Evolutionary conservation across 495 filamentous ascomycete species (phyloP).

Genomic region (Rostrohypoxylon terebratum): DNA sequence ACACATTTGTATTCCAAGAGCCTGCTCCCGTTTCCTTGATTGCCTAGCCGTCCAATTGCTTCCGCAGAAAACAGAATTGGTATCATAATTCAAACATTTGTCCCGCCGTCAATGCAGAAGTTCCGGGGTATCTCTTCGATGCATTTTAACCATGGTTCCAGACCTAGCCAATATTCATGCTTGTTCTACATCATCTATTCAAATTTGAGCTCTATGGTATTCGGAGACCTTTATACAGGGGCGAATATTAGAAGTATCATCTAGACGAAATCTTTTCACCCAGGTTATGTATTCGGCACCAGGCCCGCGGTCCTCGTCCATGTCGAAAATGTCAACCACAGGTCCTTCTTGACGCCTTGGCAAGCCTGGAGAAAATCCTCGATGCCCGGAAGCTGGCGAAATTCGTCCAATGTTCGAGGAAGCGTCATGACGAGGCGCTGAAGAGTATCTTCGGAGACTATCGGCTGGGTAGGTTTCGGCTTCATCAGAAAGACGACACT

Average conservation of each 20-base stretch:
- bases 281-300: not conserved
- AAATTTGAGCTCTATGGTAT: not conserved
- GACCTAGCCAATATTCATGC: not conserved
- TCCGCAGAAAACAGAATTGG: not conserved
- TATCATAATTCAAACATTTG: not conserved
- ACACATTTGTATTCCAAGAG: not conserved
- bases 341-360: not conserved
- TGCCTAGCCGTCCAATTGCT: not conserved
- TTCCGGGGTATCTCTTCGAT: not conserved
- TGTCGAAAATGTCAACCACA: constrained; percentile 11
- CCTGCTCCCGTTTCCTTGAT: not conserved
- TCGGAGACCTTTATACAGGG: not conserved
- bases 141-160: not conserved
- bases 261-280: not conserved
- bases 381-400: constrained; percentile 16
- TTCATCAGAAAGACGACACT: constrained; percentile 4
- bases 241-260: not conserved
- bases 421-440: constrained; percentile 8
- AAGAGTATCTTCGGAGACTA: constrained; percentile 19
- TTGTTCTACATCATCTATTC: not conserved
- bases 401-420: constrained; percentile 20
- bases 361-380: constrained; percentile 8
- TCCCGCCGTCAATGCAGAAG: not conserved
- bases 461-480: constrained; percentile 4
- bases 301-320: not conserved